Conservation (phyloP, 495 filamentous ascomycete species). For the Penicillium pancosmium region DNA sequence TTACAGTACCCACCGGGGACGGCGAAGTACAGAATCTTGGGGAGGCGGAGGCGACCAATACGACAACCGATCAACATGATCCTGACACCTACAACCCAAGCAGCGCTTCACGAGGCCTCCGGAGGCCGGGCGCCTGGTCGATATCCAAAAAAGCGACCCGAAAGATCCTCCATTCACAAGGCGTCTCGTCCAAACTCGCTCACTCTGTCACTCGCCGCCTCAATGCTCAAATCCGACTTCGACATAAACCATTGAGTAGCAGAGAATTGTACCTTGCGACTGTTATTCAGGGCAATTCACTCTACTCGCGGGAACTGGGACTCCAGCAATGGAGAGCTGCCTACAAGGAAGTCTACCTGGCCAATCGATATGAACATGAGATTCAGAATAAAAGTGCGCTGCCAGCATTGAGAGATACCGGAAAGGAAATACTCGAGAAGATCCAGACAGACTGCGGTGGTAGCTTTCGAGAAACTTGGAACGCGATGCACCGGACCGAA, state of each 20-base stretch:
- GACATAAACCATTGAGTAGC: constrained; percentile 22
- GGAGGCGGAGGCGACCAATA: not conserved
- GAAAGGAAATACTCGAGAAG: constrained; percentile 25
- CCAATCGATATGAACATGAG: constrained; percentile 24
- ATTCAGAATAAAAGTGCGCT: constrained; percentile 16
- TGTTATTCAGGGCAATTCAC: constrained; percentile 22
- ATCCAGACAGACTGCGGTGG: constrained; percentile 28
- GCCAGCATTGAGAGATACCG: constrained; percentile 20
- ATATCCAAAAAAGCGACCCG: constrained; percentile 14
- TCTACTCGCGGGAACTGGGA: constrained; percentile 25
- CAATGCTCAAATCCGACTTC: constrained; percentile 19
- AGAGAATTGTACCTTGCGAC: constrained; percentile 22
- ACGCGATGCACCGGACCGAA: constrained; percentile 17
- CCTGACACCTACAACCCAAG: not conserved
- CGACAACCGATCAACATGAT: not conserved
- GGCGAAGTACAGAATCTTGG: not conserved
- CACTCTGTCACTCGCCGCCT: constrained; percentile 17
- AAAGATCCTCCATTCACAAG: constrained; percentile 11
- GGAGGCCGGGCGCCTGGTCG: not conserved
- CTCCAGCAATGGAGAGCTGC: constrained; percentile 31
- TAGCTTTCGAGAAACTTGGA: constrained; percentile 50
- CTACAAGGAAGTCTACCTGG: constrained; percentile 30
- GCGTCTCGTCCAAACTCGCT: constrained; percentile 13
- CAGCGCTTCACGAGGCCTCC: not conserved
- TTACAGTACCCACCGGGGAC: not conserved